phyloP scores from a whole-genome alignment of 257 asterid species.

The Verbena officinalis region DNA sequence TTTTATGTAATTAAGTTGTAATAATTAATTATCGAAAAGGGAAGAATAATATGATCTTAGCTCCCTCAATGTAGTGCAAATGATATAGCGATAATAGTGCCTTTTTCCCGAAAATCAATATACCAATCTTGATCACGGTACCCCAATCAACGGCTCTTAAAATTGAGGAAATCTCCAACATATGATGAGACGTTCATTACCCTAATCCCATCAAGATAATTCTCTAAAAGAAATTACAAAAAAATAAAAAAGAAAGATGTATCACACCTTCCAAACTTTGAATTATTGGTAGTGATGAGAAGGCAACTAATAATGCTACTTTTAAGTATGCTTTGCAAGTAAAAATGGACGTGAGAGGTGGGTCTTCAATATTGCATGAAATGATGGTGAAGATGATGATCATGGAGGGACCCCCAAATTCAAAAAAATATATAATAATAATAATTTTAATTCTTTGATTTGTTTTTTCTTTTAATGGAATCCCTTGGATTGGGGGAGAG shows the following conservation, averaged over 20 bases:
- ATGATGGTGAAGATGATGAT: constrained; percentile 68
- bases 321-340: constrained; percentile 58
- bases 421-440: no score
- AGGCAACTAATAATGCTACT: constrained; percentile 43
- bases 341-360: constrained; percentile 54
- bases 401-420: constrained; percentile 83
- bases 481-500: constrained; percentile 78
- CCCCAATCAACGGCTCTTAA: constrained; percentile 47
- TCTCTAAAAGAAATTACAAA: constrained; percentile 18
- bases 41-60: background rate
- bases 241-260: background rate
- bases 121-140: constrained; percentile 27
- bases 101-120: constrained; percentile 39
- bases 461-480: constrained; percentile 30
- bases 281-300: constrained; percentile 42
- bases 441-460: background rate
- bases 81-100: constrained; percentile 40
- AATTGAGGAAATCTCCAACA: constrained; percentile 30
- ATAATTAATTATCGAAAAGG: background rate
- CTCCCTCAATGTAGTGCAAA: constrained; percentile 26
- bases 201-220: constrained; percentile 34
- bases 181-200: constrained; percentile 70
- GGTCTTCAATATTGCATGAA: constrained; percentile 60
- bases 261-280: constrained; percentile 30
- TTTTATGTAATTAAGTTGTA: background rate